Evolutionary conservation across 768 basidiomycete species (phyloP), one percentile per base, ranked within the genome.

Genomic region (Bullera alba): DNA sequence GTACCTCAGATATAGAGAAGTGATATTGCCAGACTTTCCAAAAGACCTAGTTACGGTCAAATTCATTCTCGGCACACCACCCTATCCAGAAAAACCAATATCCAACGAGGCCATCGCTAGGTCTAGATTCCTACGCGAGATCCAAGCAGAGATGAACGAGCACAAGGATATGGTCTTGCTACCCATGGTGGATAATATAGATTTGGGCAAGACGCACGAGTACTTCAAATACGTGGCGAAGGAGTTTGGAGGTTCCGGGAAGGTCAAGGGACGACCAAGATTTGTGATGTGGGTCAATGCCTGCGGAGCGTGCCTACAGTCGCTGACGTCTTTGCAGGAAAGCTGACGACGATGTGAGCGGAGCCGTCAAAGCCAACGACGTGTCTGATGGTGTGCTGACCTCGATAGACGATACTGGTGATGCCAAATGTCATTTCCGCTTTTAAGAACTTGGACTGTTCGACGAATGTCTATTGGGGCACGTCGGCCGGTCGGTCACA

Each of bases 211-310:
- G 53, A 74, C 71, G 28, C 70, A 71, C 57, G 67, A 66, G 48
- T 74, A 67, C 53, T 70, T 71, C 50, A 67, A 72, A 56, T 74
- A 70, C 70, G 65, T 71, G 14, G 73, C 73, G 0, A 61, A 70
- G 26, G 54, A 63, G 32, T 68, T 66, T 45, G 62, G 49, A 16
- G 71, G 73, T 16, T 50, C 55, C 47, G 70, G 68, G 21, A 60
- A 65, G 34, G 66, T 70, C 22, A 67, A 68, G 50, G 70, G 66
- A 10, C 48, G 67, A 28, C 73, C 73, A 22, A 55, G 70, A 59
- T 74, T 70, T 54, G 71, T 74, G 6, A 65, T 74, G 73, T 73
- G 52, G 65, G 72, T 64, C 5, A 4, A n/a, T 3, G 17, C 27
- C 22, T 12, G 15, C 4, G 5, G 6, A 19, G 14, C 4, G 5